Evolutionary conservation across 78 protist genomes (phyloP).

Genomic region (Pigoraptor vietnamica): DNA sequence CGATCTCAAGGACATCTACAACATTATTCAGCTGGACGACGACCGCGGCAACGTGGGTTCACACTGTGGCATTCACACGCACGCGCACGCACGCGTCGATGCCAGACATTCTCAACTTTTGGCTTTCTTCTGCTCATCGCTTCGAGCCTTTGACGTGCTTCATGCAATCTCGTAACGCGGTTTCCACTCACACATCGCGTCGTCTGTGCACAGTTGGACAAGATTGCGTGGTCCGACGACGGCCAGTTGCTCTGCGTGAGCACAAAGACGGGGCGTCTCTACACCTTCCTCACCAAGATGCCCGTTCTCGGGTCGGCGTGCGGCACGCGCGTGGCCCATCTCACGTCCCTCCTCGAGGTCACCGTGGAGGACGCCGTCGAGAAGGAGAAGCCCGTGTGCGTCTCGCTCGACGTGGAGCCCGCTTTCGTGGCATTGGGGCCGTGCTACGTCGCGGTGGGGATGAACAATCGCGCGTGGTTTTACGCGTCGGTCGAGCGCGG

Average conservation of each 20-base stretch:
- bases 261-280: constrained; percentile 34
- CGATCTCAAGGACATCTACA: constrained; percentile 6
- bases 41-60: not conserved
- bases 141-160: not conserved
- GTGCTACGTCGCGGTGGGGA: constrained; percentile 34
- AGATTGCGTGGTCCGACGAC: constrained; percentile 50
- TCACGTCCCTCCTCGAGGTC: constrained; percentile 60
- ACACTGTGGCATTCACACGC: too few relatives aligned
- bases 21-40: not conserved
- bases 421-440: constrained; percentile 37
- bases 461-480: constrained; percentile 59
- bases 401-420: constrained; percentile 44
- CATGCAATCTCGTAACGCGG: too few relatives aligned
- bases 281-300: constrained; percentile 41
- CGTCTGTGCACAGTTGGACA: not conserved
- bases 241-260: constrained; percentile 64
- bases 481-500: constrained; percentile 20
- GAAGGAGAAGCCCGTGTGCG: not conserved
- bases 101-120: too few relatives aligned
- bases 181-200: not conserved
- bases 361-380: constrained; percentile 1
- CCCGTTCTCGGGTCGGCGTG: constrained; percentile 33
- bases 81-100: too few relatives aligned
- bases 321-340: constrained; percentile 5
- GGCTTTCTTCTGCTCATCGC: not conserved